Percentiles rank a stretch among this genome's conserved stretches.
Evolutionary conservation across 306 rosid species (phyloP).

Genomic region (Acacia confusa): DNA sequence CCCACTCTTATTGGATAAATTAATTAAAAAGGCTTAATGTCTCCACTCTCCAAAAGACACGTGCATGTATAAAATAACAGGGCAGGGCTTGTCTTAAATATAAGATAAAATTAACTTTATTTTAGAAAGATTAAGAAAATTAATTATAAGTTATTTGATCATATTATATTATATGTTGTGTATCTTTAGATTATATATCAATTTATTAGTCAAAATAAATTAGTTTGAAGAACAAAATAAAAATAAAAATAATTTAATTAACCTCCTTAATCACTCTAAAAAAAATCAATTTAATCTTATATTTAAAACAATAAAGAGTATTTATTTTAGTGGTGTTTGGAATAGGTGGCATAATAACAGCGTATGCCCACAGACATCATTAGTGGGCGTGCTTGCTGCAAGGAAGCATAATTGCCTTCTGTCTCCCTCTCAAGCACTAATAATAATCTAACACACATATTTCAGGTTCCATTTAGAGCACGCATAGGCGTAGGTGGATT

Average conservation of each 20-base stretch:
- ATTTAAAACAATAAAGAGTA: too few species aligned
- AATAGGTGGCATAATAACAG: conserved; percentile 5
- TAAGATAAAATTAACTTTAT: not conserved
- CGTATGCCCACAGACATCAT: not conserved
- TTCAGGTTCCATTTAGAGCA: conserved; percentile 5
- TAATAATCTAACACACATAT: not conserved
- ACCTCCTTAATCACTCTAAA: too few species aligned
- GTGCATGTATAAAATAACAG: not conserved
- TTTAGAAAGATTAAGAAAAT: too few species aligned
- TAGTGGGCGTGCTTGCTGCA: conserved; percentile 22
- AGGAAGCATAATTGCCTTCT: conserved; percentile 33
- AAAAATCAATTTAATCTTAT: too few species aligned
- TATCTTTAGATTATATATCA: too few species aligned
- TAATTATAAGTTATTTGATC: too few species aligned
- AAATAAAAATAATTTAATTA: too few species aligned
- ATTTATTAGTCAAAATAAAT: too few species aligned
- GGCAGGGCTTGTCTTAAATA: not conserved
- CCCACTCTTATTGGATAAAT: not conserved
- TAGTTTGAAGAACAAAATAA: too few species aligned
- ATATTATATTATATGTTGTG: too few species aligned
- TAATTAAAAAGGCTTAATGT: not conserved
- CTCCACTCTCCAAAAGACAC: not conserved
- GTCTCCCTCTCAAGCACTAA: conserved; percentile 29
- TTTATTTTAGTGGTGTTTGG: not conserved
- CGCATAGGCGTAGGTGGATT: conserved; percentile 29